Evolutionary conservation across 768 basidiomycete species (phyloP).

Genomic region (Russula dissimulans): DNA sequence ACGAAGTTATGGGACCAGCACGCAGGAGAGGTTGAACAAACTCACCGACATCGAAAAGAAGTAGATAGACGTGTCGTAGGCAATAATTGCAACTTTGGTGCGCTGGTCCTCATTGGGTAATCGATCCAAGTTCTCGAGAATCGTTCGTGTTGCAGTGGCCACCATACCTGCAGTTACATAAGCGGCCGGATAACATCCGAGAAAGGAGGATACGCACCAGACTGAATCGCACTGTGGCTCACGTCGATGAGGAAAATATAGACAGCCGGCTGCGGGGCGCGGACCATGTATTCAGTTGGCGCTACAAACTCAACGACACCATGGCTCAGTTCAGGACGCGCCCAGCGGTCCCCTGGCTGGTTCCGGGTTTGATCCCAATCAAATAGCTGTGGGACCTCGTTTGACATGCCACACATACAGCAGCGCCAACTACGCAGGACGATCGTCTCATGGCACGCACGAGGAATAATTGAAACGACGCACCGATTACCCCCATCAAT

Average conservation of each 20-base stretch:
- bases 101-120: conserved; percentile 91
- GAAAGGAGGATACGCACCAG: conserved; percentile 42
- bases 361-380: conserved; percentile 96
- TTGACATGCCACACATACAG: conserved; percentile 97
- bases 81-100: conserved; percentile 88
- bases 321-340: conserved; percentile 86
- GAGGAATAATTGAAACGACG: conserved; percentile 20
- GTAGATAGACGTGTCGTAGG: conserved; percentile 86
- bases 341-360: conserved; percentile 93
- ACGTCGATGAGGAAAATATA: conserved; percentile 98
- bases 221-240: conserved; percentile 83
- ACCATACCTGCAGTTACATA: conserved; percentile 70
- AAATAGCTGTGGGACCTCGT: conserved; percentile 96
- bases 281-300: conserved; percentile 98
- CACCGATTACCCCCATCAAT: conserved; percentile 94
- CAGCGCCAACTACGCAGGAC: conserved; percentile 76
- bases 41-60: conserved; percentile 90
- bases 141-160: conserved; percentile 93
- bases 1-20: not conserved
- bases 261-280: conserved; percentile 94
- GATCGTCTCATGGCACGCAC: not conserved
- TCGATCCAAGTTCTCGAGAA: conserved; percentile 89
- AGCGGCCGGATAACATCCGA: not conserved
- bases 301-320: conserved; percentile 95
- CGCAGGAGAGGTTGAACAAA: conserved; percentile 16